Conservation (phyloP, 2,329 filamentous ascomycete species). For the Elsinoe ampelina region DNA sequence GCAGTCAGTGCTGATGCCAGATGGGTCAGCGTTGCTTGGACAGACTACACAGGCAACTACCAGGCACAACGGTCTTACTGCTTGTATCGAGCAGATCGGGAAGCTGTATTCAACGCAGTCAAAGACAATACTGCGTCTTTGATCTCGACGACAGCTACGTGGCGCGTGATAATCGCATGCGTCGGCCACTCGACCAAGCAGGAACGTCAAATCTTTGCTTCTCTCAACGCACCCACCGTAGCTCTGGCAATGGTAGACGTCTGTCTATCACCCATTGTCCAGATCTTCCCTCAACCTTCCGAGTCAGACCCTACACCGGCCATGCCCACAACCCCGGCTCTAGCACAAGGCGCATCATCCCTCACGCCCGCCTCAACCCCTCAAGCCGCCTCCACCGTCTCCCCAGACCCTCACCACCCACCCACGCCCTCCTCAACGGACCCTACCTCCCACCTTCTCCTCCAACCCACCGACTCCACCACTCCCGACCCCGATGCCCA, state of each 20-base stretch:
- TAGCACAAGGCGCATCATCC: constrained; percentile 25
- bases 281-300: constrained; percentile 54
- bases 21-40: constrained; percentile 76
- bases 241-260: constrained; percentile 26
- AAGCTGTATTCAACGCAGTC: constrained; percentile 34
- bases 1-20: constrained; percentile 63
- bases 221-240: constrained; percentile 42
- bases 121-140: constrained; percentile 72
- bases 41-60: constrained; percentile 63
- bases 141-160: constrained; percentile 59
- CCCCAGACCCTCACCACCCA: constrained; percentile 21
- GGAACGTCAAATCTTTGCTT: constrained; percentile 48
- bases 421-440: constrained; percentile 25
- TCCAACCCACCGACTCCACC: constrained; percentile 36
- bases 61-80: constrained; percentile 68
- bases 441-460: constrained; percentile 40
- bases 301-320: constrained; percentile 45
- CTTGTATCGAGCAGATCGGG: constrained; percentile 40
- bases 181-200: constrained; percentile 38
- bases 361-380: constrained; percentile 61
- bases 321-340: constrained; percentile 33
- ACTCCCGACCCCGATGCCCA: constrained; percentile 54
- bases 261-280: constrained; percentile 35
- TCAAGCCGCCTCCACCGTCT: constrained; percentile 23
- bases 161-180: constrained; percentile 68